These are phyloP conservation scores for Rhizophora apiculata DNA, from an alignment of 345 rosid genomes.

Conservation along the genomic window DNA sequence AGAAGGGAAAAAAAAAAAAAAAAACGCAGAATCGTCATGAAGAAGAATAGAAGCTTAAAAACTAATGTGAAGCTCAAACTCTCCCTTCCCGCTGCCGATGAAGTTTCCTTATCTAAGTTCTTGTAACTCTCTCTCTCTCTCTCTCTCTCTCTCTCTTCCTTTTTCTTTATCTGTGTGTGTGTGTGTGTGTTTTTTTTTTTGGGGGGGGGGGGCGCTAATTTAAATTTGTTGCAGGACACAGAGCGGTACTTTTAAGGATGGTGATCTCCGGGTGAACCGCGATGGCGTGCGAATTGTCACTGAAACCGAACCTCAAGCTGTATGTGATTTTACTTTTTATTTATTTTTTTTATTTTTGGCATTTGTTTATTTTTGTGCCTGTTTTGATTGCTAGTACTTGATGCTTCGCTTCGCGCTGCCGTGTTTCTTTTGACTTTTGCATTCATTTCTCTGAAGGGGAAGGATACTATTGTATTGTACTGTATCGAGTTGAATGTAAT, in stretches of 20 bases:
- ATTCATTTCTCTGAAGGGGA: too few relatives aligned
- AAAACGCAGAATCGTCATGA: conserved; percentile 17
- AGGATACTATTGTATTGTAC: too few relatives aligned
- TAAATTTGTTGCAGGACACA: conserved; percentile 44
- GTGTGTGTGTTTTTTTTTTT: not conserved
- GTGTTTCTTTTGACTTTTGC: too few relatives aligned
- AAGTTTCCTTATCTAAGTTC: conserved; percentile 57
- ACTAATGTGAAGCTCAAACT: conserved; percentile 39
- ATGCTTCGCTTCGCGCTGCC: too few relatives aligned
- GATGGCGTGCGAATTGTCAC: conserved; percentile 85
- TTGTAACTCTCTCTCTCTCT: conserved; percentile 37
- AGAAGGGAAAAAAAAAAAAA: too few relatives aligned
- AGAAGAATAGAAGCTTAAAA: conserved; percentile 61
- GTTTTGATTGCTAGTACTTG: not conserved
- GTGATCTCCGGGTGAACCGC: conserved; percentile 88
- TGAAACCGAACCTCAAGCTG: conserved; percentile 54
- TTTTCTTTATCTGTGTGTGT: not conserved
- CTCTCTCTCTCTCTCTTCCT: not conserved
- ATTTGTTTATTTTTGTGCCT: not conserved
- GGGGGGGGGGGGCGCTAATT: not conserved
- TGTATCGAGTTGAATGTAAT: not conserved
- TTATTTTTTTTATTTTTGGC: not conserved
- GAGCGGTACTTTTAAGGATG: conserved; percentile 88
- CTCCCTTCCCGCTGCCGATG: conserved; percentile 48
- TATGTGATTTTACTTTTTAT: conserved; percentile 14